Percentiles rank a stretch among this genome's conserved stretches.
Conservation (phyloP, 1,284 basidiomycete genomes). For the Gymnopus androsaceus region DNA sequence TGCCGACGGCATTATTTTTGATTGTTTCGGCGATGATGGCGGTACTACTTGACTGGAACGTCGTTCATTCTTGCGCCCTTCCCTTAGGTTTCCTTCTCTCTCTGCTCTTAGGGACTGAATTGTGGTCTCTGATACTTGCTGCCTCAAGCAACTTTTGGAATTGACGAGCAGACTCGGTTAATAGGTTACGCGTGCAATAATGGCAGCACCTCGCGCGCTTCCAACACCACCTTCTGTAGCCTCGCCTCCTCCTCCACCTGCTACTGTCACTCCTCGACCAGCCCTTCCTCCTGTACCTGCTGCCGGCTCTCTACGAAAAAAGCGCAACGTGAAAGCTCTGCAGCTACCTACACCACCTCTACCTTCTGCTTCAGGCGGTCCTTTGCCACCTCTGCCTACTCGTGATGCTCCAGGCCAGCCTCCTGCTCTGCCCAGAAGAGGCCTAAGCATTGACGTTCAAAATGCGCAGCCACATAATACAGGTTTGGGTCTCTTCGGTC, state of each 20-base stretch:
- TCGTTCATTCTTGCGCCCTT: too few species aligned
- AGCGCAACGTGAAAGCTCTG: constrained; percentile 18
- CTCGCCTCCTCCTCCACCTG: background rate
- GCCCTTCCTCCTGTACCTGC: background rate
- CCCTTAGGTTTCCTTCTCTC: too few species aligned
- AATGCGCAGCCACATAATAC: constrained; percentile 53
- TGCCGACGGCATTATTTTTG: too few species aligned
- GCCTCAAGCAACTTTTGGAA: too few species aligned
- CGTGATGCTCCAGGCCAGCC: constrained; percentile 15
- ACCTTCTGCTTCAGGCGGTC: background rate
- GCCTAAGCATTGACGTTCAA: constrained; percentile 42
- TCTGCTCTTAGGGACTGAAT: too few species aligned
- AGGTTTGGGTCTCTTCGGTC: constrained; percentile 2
- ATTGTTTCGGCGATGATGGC: too few species aligned
- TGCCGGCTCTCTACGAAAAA: constrained; percentile 7
- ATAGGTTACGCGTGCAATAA: too few species aligned
- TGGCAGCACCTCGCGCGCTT: background rate
- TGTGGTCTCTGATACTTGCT: too few species aligned
- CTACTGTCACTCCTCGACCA: background rate
- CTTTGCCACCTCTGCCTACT: constrained; percentile 12
- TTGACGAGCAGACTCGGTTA: too few species aligned
- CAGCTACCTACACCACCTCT: constrained; percentile 14
- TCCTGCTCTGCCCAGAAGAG: constrained; percentile 46
- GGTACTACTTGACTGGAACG: too few species aligned
- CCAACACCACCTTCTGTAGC: background rate